Conservation (phyloP, 2,329 filamentous ascomycete species). For the Colletotrichum scovillei region DNA sequence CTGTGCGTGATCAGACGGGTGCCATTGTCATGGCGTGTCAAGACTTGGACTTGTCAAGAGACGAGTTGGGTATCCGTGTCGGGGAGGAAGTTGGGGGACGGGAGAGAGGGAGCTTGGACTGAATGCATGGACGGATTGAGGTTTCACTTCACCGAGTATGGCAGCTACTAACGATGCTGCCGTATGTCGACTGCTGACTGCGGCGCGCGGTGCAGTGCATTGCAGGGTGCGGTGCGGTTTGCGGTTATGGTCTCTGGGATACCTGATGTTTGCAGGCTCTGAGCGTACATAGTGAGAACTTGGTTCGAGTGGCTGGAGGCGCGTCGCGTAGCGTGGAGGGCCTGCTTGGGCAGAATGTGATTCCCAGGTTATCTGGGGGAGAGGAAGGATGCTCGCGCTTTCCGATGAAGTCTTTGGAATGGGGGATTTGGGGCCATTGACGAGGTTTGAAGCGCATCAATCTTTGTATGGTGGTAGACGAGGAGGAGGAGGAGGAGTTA, state of each 20-base stretch:
- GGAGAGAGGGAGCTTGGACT: background rate
- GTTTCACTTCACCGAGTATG: background rate
- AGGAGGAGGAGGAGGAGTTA: no score
- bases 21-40: background rate
- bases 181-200: background rate
- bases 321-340: no score
- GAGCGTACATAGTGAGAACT: background rate
- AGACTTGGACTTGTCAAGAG: background rate
- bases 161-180: background rate
- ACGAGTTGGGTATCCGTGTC: no score
- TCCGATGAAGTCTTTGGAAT: no score
- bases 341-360: no score
- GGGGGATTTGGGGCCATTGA: no score
- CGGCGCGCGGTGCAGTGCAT: background rate
- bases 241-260: background rate
- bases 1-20: background rate
- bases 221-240: background rate
- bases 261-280: background rate
- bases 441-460: no score
- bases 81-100: no score
- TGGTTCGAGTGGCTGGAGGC: background rate
- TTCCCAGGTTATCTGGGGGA: no score
- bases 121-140: background rate
- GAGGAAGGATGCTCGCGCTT: no score
- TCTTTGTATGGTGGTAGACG: no score